Percentiles rank a stretch among this genome's conserved stretches.
phyloP scores from a whole-genome alignment of 352 stramenopile species.

The Thalassiosira gravida region DNA sequence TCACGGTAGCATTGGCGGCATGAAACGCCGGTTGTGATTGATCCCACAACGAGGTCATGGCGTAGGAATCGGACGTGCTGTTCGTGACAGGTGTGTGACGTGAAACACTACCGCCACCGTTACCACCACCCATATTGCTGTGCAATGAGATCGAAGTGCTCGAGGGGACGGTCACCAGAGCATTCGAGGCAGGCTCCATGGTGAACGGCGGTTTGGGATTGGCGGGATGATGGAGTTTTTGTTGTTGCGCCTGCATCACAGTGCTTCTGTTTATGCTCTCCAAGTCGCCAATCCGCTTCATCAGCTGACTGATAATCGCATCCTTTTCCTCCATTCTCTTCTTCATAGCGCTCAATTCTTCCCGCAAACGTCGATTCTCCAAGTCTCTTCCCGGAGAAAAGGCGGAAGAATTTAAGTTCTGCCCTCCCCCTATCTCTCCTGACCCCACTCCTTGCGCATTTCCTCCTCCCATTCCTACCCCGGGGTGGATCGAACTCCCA shows the following conservation, averaged over 20 bases:
- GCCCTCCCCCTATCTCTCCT: not conserved
- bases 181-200: too few species aligned
- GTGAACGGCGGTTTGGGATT: too few species aligned
- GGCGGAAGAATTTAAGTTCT: constrained; percentile 5
- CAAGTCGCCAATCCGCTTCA: constrained; percentile 48
- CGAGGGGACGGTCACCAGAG: not conserved
- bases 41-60: constrained; percentile 30
- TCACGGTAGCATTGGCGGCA: too few species aligned
- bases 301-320: constrained; percentile 51
- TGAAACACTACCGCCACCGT: constrained; percentile 1
- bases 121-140: not conserved
- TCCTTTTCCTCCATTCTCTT: constrained; percentile 51
- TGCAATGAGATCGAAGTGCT: not conserved
- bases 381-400: constrained; percentile 37
- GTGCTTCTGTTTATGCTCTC: constrained; percentile 21
- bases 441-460: not conserved
- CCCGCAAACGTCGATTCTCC: constrained; percentile 30
- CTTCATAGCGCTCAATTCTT: constrained; percentile 32
- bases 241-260: not conserved
- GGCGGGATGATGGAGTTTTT: not conserved
- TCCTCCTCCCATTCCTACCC: too few species aligned
- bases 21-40: constrained; percentile 9
- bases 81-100: too few species aligned
- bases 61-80: constrained; percentile 9
- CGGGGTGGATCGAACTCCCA: too few species aligned